Evolutionary conservation across 768 basidiomycete genomes (phyloP).

Genomic region (Termitomyces sp.): DNA sequence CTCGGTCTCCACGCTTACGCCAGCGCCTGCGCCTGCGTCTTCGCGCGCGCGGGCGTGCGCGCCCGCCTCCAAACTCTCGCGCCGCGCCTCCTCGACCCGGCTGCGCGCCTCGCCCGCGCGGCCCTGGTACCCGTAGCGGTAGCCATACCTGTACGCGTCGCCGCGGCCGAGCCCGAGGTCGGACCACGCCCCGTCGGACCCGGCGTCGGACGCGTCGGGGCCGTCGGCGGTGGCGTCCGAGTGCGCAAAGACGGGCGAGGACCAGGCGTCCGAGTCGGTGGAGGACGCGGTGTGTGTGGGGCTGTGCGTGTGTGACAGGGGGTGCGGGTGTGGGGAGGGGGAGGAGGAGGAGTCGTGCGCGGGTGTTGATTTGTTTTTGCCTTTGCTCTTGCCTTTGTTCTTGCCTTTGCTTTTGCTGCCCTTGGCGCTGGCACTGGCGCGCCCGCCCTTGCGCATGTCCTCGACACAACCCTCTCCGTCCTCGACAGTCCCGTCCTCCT

Average conservation of each 20-base stretch:
- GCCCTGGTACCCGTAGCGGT: constrained; percentile 22
- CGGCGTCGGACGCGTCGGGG: too few relatives aligned
- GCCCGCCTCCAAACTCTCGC: too few relatives aligned
- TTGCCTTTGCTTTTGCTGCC: not conserved
- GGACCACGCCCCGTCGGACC: constrained; percentile 1
- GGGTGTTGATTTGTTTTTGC: not conserved
- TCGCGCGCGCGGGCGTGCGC: too few relatives aligned
- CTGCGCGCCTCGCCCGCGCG: not conserved
- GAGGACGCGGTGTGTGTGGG: too few relatives aligned
- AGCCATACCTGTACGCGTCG: constrained; percentile 4
- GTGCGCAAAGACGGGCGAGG: constrained; percentile 37
- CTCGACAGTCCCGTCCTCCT: not conserved
- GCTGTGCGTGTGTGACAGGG: too few relatives aligned
- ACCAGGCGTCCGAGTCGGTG: constrained; percentile 14
- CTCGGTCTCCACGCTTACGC: too few relatives aligned
- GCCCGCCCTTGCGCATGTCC: not conserved
- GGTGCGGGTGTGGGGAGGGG: too few relatives aligned
- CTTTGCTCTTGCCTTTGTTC: not conserved
- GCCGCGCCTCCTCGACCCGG: too few relatives aligned
- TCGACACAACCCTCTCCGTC: not conserved
- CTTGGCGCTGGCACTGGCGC: too few relatives aligned
- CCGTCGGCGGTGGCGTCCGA: constrained; percentile 13
- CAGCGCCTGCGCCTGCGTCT: too few relatives aligned
- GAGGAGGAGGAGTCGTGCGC: not conserved
- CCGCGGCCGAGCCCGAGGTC: not conserved